Base-by-base conservation (phyloP, 345 rosid species). In the Salix brachista region DNA sequence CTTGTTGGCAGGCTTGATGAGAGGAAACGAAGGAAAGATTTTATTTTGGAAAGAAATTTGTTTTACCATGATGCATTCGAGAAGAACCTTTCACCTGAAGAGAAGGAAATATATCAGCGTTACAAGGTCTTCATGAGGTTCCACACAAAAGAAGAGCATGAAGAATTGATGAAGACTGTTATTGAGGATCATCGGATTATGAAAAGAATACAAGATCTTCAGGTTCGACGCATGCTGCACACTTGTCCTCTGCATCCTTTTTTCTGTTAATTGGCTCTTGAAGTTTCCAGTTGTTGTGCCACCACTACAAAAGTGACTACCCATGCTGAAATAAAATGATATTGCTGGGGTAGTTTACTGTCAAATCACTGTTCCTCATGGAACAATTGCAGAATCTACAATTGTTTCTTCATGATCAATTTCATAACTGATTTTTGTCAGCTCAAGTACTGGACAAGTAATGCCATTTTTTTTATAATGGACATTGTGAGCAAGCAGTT, bases 1-100 rank as follows among this genome's bases (percentile, higher is more conserved):
- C 80, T 73, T 84, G 65, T 86, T 73, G 66, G 30, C 89, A 93
- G 99, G 90, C 93, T 93, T 79, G 97, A 93, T 77, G 99, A 96
- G 88, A 92, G 99, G 89, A 92, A 93, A 81, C 92, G 92, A n/a
- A 88, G 96, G 80, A 96, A 92, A 81, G 90, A 93, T 70, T 96
- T 96, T 77, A 86, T 92, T 80, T 80, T 96, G 75, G 98, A 93
- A 75, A 89, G 98, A 83, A 92, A 93, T 82, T 80, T 96, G 80
- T 85, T 96, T 80, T 85, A 87, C 79, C 87, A 91, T 26, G 90
- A 91, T 71, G 85, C 89, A 74, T 88, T 90, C 67, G 96, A 93
- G 89, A 87, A 80, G 81, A 84, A 82, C 79, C 94, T 93, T 72
- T 85, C 91, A 42, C 80, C 86, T 14, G 96, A 89, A 69, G 96